Evolutionary conservation across 768 basidiomycete species (phyloP), one percentile per base, ranked within the genome.

Genomic region (Tephrocybe rancida): DNA sequence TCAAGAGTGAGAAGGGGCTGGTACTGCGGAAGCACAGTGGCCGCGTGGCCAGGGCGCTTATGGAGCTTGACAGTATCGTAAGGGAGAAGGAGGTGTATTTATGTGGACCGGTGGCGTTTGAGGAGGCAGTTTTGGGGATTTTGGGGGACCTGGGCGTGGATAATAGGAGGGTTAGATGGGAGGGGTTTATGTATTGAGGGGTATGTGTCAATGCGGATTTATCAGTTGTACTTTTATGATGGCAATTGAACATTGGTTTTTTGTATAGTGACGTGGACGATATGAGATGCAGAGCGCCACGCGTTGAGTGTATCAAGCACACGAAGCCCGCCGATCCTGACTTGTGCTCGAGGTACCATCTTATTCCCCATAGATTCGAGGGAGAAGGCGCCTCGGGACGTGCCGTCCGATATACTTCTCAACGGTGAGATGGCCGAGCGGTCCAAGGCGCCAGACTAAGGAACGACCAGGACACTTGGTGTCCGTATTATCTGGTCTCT

Each of bases 401-500:
- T n/a, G n/a, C n/a, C n/a, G n/a, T n/a, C n/a, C n/a, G n/a, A n/a
- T n/a, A 50, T 50, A 41, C 26, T 34, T 56, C n/a, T n/a, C n/a
- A n/a, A n/a, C n/a, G 75, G 75, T 70, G 78, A 82, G 83, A 83
- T 85, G 83, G 83, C 83, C 83, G 83, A 84, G 83, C 81, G 82
- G 82, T 84, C 83, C 78, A 83, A 85, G 82, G 83, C 82, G 83
- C 80, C 81, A 83, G 82, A 84, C 81, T 79, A 81, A 80, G 79
- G 80, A n/a, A n/a, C n/a, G n/a, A n/a, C n/a, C n/a, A n/a, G n/a
- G n/a, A n/a, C n/a, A n/a, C n/a, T n/a, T n/a, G n/a, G n/a, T n/a
- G n/a, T n/a, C n/a, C n/a, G n/a, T n/a, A n/a, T n/a, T n/a, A n/a
- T n/a, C n/a, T n/a, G n/a, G n/a, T n/a, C n/a, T n/a, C n/a, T n/a